Evolutionary conservation across 257 asterid genomes (phyloP).

Genomic region (Salvia miltiorrhiza): DNA sequence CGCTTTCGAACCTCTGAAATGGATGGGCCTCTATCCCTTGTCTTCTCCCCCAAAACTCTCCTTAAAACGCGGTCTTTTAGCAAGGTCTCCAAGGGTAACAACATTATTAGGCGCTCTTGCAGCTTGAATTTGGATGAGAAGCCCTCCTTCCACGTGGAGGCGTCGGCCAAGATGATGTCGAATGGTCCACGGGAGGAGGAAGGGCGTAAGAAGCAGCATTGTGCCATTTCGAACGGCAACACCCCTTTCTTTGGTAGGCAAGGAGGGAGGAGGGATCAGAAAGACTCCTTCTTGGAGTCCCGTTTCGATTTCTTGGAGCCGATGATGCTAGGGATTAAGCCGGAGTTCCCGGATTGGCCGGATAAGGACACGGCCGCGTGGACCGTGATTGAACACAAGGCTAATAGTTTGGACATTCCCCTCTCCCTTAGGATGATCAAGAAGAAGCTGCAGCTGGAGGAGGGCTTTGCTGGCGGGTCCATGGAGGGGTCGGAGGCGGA

Average conservation of each 20-base stretch:
- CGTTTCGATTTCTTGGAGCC: conserved; percentile 74
- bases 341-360: conserved; percentile 75
- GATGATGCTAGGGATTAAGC: conserved; percentile 63
- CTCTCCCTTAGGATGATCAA: conserved; percentile 74
- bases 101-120: conserved; percentile 34
- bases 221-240: conserved; percentile 24
- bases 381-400: conserved; percentile 61
- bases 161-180: conserved; percentile 18
- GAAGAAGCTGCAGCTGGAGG: conserved; percentile 52
- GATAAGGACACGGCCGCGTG: conserved; percentile 49
- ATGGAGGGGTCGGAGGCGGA: conserved; percentile 23
- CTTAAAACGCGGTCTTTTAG: conserved; percentile 27
- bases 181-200: conserved; percentile 20
- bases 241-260: conserved; percentile 18
- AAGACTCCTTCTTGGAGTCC: conserved; percentile 39
- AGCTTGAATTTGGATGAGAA: conserved; percentile 43
- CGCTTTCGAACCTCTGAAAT: conserved; percentile 16
- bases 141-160: conserved; percentile 15
- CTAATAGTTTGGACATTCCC: conserved; percentile 72
- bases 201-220: conserved; percentile 21
- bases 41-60: conserved; percentile 21
- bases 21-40: conserved; percentile 16
- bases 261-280: background rate
- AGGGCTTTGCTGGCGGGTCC: conserved; percentile 25
- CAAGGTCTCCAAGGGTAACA: conserved; percentile 23